Percentiles rank a stretch among this genome's conserved stretches.
Conservation (phyloP, 495 filamentous ascomycete genomes). For the Aspergillus sclerotioniger region DNA sequence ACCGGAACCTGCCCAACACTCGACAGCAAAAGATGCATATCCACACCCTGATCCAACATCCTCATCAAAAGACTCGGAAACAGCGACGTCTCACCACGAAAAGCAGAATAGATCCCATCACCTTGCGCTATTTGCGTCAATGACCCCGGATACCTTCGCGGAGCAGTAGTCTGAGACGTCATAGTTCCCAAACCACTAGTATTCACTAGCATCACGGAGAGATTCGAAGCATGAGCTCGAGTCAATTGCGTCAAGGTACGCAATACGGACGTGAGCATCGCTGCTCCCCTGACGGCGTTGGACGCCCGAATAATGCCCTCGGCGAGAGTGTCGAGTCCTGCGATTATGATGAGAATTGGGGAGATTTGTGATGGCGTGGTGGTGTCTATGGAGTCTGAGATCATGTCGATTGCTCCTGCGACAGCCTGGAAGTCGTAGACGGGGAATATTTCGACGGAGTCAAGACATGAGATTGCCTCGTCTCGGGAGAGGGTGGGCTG, state of each 20-base stretch:
- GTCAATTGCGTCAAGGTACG: conserved; percentile 36
- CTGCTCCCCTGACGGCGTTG: conserved; percentile 39
- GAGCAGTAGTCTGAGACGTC: not conserved
- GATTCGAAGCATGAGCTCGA: conserved; percentile 24
- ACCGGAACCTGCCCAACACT: conserved; percentile 18
- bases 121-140: conserved; percentile 2
- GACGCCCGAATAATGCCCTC: conserved; percentile 42
- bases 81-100: conserved; percentile 23
- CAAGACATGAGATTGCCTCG: conserved; percentile 36
- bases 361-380: conserved; percentile 16
- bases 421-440: conserved; percentile 37
- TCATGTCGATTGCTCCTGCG: conserved; percentile 32
- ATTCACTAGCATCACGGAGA: conserved; percentile 42
- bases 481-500: conserved; percentile 25
- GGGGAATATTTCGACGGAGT: conserved; percentile 40
- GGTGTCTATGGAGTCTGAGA: conserved; percentile 29
- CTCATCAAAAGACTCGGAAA: conserved; percentile 40
- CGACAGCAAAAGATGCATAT: conserved; percentile 43
- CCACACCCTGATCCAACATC: conserved; percentile 42
- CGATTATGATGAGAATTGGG: conserved; percentile 30
- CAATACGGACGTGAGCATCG: conserved; percentile 33
- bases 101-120: conserved; percentile 36
- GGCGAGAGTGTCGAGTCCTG: conserved; percentile 39
- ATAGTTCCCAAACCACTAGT: conserved; percentile 33
- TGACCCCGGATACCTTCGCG: no score